Evolutionary conservation across 2,329 filamentous ascomycete species (phyloP), one percentile per base, ranked within the genome.

Genomic region (Clonostachys rhizophaga): DNA sequence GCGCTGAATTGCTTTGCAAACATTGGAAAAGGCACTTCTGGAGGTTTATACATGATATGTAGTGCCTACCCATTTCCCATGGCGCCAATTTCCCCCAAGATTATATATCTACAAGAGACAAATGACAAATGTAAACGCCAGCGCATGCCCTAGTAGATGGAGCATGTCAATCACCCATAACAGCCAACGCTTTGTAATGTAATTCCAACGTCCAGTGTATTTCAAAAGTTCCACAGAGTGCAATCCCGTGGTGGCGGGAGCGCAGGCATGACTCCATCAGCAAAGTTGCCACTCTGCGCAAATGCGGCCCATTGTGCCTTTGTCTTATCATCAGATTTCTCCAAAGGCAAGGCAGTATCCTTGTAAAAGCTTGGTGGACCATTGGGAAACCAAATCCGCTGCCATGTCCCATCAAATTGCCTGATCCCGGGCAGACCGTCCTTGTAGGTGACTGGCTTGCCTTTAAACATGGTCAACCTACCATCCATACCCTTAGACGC

Each of bases 171-270:
- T 10, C 24, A 30, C 24, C 24, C 24, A 30, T 10, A 10, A 30
- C 9, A 30, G 9, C 24, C 9, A 30, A 30, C 24, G 24, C 24
- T 30, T 30, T 30, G 9, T 30, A 4, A 30, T 30, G 24, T 4
- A 30, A 30, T 30, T 30, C 24, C 24, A 30, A 30, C 9, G 24
- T 30, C 24, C 24, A 3, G 24, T 30, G 8, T 30, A 30, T 30
- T 30, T 30, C 24, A 30, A 57, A 92, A 84, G 59, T 89, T 81
- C 79, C 86, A 92, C 30, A 70, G 66, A 54, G 83, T 84, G 74
- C 84, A 92, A 58, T 92, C 89, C 51, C 82, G 75, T 65, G 84
- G 84, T 0, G 91, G 91, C 17, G 91, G 89, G 42, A 90, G 69
- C 55, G 86, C 76, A 0, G 91, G 91, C 69, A 96, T 86, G 7